phyloP scores from a whole-genome alignment of 805 yeast genomes.

The Pichia cephalocereana region DNA sequence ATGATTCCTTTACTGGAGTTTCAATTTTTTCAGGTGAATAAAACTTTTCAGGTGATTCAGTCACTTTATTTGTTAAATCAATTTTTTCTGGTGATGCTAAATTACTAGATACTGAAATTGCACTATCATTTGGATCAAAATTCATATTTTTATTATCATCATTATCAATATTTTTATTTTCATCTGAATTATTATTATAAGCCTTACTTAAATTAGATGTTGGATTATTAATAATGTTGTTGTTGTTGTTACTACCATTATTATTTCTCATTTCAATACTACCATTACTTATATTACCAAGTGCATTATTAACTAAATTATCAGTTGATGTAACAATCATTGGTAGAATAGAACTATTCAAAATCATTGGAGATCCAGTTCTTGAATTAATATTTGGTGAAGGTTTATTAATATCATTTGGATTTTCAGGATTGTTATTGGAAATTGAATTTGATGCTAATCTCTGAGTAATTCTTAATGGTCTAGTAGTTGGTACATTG shows the following conservation, averaged over 20 bases:
- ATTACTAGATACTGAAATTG: not conserved
- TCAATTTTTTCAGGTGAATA: too few relatives aligned
- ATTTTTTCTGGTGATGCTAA: not conserved
- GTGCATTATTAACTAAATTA: not conserved
- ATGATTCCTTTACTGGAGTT: too few relatives aligned
- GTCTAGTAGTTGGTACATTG: slow-evolving; percentile 36
- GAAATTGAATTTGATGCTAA: slow-evolving; percentile 19
- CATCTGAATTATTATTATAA: not conserved
- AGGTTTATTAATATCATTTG: not conserved
- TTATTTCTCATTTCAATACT: not conserved
- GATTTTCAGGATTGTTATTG: not conserved
- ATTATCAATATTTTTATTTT: not conserved
- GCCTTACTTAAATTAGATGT: not conserved
- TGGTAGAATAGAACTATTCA: slow-evolving; percentile 5
- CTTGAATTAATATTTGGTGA: slow-evolving; percentile 6
- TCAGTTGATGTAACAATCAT: slow-evolving; percentile 4
- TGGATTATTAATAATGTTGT: not conserved
- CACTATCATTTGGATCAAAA: not conserved
- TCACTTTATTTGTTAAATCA: too few relatives aligned
- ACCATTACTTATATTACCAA: not conserved
- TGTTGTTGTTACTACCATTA: too few relatives aligned
- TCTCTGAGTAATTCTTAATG: slow-evolving; percentile 58
- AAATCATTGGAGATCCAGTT: slow-evolving; percentile 11
- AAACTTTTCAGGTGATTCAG: too few relatives aligned
- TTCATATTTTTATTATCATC: not conserved